phyloP scores from a whole-genome alignment of 192 early-diverging fungal genomes.

The Thoreauomyces humboldtii region DNA sequence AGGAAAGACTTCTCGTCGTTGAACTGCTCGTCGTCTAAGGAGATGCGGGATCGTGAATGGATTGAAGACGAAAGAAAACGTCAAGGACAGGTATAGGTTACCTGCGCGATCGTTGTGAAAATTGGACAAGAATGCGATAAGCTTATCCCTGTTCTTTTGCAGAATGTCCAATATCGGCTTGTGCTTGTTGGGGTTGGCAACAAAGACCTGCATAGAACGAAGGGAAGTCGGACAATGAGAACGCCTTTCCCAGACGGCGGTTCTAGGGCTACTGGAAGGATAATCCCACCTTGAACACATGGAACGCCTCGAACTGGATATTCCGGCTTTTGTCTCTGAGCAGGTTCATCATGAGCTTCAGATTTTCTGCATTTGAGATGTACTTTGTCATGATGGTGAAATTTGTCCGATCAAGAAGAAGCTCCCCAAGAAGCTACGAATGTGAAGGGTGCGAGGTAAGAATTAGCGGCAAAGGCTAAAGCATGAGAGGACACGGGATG shows the following conservation, averaged over 20 bases:
- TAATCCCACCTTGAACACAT: constrained; percentile 89
- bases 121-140: constrained; percentile 79
- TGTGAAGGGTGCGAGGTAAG: no score
- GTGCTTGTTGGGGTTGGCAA: constrained; percentile 96
- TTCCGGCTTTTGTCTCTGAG: constrained; percentile 93
- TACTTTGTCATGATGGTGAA: constrained; percentile 93
- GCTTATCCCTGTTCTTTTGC: constrained; percentile 84
- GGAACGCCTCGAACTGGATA: constrained; percentile 99
- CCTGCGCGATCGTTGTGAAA: constrained; percentile 96
- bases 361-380: constrained; percentile 86
- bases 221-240: not conserved
- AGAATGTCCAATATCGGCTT: constrained; percentile 90
- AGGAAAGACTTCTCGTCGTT: constrained; percentile 98
- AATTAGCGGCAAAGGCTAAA: no score
- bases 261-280: no score
- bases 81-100: no score
- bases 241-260: no score
- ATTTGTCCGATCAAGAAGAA: constrained; percentile 93
- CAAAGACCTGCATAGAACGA: constrained; percentile 68
- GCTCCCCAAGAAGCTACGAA: constrained; percentile 86
- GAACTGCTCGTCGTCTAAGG: constrained; percentile 94
- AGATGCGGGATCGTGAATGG: no score
- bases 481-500: no score
- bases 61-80: no score
- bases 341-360: constrained; percentile 98